Evolutionary conservation across 78 protist species (phyloP), one percentile per base, ranked within the genome.

Genomic region (Creolimax fragrantissima): DNA sequence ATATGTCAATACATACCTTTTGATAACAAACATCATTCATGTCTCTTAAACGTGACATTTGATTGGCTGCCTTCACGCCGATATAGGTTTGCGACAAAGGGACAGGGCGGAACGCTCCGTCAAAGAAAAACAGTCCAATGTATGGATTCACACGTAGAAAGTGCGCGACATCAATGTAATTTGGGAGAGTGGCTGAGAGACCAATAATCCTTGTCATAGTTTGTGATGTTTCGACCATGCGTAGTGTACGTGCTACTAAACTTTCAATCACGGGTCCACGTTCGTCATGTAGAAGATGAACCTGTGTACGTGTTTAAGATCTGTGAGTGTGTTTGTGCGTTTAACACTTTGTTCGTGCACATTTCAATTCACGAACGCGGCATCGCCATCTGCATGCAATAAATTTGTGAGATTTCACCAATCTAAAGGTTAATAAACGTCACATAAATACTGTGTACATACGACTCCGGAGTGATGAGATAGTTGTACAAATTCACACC

Each of bases 151-250:
- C 98, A 35, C 98, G 88, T 44, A 99, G 95, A 93, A 99, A 99
- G 36, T 67, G 44, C 5, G 99, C 99, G 3, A 98, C 99, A 66
- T 99, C 99, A 2, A 95, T 43, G 92, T 98, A 98, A 96, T 98
- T 99, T 39, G 99, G 99, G 35, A 99, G 95, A 3, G 99, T 99
- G 36, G 99, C 99, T 24, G 98, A 95, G 6, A 99, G 97, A 24
- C 99, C 99, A 35, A 99, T 99, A 35, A 99, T 92, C n/a, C 99
- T 93, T 84, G 98, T 97, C 97, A 95, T 95, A n/a, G 43, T 67
- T 92, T 98, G 99, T 32, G 97, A 43, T 5, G 94, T 37, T 94
- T 99, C 99, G 41, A 97, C 97, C 74, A 95, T 94, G 2, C 96
- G 88, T n/a, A 92, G 93, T 6, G 95, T 92, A 3, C 93, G 91